phyloP scores from a whole-genome alignment of 208 protist species.

The Trypanosoma congolense region DNA sequence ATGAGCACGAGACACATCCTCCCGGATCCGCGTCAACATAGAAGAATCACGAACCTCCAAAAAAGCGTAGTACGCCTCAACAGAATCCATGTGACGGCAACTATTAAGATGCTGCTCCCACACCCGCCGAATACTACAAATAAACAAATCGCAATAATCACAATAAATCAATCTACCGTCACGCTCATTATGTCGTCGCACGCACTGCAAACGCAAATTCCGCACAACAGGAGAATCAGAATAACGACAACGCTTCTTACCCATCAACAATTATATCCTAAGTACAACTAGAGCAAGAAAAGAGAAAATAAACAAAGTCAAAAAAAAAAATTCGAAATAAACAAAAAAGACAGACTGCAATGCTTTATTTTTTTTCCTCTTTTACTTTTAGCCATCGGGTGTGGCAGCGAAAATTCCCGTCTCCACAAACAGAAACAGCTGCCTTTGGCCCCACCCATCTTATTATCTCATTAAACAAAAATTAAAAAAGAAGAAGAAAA shows the following conservation, averaged over 20 bases:
- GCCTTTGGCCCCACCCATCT: no score
- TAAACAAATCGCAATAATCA: slow-evolving; percentile 84
- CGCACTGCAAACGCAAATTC: slow-evolving; percentile 35
- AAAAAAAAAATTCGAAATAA: slow-evolving; percentile 15
- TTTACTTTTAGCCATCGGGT: no score
- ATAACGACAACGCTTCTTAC: background rate
- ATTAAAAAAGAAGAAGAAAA: no score
- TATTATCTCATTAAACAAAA: no score
- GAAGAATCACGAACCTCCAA: slow-evolving; percentile 42
- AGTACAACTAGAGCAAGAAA: slow-evolving; percentile 9
- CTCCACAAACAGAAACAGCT: no score
- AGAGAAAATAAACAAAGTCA: slow-evolving; percentile 1
- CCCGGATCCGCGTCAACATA: slow-evolving; percentile 46
- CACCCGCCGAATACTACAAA: slow-evolving; percentile 39
- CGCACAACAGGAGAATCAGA: slow-evolving; percentile 2
- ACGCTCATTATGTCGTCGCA: slow-evolving; percentile 76
- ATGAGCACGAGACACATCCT: slow-evolving; percentile 34
- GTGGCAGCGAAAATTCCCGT: no score
- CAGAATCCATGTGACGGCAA: slow-evolving; percentile 46
- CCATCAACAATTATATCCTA: slow-evolving; percentile 13
- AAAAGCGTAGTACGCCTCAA: slow-evolving; percentile 69
- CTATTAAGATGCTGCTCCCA: slow-evolving; percentile 56
- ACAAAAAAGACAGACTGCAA: no score
- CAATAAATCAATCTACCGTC: slow-evolving; percentile 77
- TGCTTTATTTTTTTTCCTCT: no score